Evolutionary conservation across 2,329 filamentous ascomycete species (phyloP).

Genomic region (Akanthomyces uredinophilus): DNA sequence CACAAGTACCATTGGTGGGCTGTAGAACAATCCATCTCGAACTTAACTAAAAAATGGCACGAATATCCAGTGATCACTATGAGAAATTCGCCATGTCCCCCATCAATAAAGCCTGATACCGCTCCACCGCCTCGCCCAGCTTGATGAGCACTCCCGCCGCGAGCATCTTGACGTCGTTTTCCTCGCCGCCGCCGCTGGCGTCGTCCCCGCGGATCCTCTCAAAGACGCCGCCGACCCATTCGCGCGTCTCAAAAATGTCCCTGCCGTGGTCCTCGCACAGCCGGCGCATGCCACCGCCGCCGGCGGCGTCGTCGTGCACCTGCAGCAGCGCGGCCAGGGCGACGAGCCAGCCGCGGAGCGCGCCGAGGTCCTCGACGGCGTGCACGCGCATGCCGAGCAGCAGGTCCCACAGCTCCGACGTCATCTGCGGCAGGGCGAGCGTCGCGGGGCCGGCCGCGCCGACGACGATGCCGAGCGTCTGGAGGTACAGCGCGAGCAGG

Average conservation of each 20-base stretch:
- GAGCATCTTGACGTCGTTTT: slow-evolving; percentile 73
- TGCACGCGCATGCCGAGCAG: slow-evolving; percentile 63
- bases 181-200: slow-evolving; percentile 49
- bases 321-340: slow-evolving; percentile 76
- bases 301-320: slow-evolving; percentile 63
- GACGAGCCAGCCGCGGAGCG: slow-evolving; percentile 73
- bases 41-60: neutral
- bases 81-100: slow-evolving; percentile 55
- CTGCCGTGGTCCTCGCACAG: slow-evolving; percentile 70
- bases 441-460: slow-evolving; percentile 80
- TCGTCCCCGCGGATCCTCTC: slow-evolving; percentile 49
- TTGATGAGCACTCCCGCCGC: slow-evolving; percentile 74
- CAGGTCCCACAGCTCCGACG: slow-evolving; percentile 78
- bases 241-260: slow-evolving; percentile 77
- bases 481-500: slow-evolving; percentile 73
- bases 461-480: slow-evolving; percentile 77
- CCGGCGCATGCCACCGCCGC: slow-evolving; percentile 50
- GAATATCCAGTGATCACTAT: neutral
- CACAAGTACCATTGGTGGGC: neutral
- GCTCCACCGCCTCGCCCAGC: slow-evolving; percentile 74
- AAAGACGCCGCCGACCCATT: slow-evolving; percentile 79
- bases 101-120: slow-evolving; percentile 71
- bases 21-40: neutral
- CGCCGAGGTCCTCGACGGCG: slow-evolving; percentile 55
- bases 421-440: slow-evolving; percentile 71